A percentile compares a stretch with the other conserved stretches of the same genome.
Evolutionary conservation across 1,139 yeast species (phyloP).

Genomic region (Yamadazyma conglobata): DNA sequence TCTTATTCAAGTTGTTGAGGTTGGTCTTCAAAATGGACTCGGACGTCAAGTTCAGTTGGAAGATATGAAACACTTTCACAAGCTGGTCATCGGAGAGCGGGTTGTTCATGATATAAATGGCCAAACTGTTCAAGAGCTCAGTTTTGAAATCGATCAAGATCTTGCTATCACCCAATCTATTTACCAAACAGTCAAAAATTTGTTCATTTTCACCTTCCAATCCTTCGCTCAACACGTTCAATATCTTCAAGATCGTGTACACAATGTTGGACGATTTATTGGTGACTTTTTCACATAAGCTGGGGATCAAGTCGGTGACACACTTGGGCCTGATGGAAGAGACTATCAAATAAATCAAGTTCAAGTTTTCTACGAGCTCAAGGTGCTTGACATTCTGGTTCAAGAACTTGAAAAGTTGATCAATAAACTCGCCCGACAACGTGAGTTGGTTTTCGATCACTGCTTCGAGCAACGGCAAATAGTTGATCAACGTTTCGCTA

Average conservation of each 20-base stretch:
- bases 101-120: constrained; percentile 8
- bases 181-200: constrained; percentile 11
- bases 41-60: constrained; percentile 9
- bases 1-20: constrained; percentile 10
- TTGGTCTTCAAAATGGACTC: constrained; percentile 12
- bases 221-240: constrained; percentile 19
- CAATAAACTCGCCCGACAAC: constrained; percentile 9
- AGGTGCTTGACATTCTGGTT: constrained; percentile 11
- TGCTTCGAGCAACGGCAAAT: constrained; percentile 10
- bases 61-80: constrained; percentile 7
- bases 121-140: constrained; percentile 13
- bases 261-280: constrained; percentile 7
- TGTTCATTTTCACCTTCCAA: constrained; percentile 1
- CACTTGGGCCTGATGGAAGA: neutral
- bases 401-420: constrained; percentile 10
- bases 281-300: constrained; percentile 6
- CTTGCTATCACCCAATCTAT: constrained; percentile 12
- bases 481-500: constrained; percentile 12
- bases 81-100: constrained; percentile 3
- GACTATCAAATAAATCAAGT: constrained; percentile 9
- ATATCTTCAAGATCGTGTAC: constrained; percentile 10
- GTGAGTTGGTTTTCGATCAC: constrained; percentile 3
- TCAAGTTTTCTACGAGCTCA: constrained; percentile 14
- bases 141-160: constrained; percentile 14
- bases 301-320: constrained; percentile 5